Percentiles rank a stretch among this genome's conserved stretches.
phyloP scores from a whole-genome alignment of 208 protist genomes.

The Acanthamoeba pearcei region DNA sequence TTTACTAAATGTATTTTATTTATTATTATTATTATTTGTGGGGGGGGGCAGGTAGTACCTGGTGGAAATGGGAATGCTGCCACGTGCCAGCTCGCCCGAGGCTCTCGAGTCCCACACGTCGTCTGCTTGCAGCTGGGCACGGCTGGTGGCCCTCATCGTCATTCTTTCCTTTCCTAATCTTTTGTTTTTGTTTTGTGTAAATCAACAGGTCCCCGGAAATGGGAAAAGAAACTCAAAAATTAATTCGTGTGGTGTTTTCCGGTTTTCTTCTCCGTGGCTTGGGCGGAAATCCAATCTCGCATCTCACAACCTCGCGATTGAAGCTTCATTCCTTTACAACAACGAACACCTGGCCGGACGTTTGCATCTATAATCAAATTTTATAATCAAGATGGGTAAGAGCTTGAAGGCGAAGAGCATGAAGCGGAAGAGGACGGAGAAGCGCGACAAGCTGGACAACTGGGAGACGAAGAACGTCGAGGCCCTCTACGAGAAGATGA shows the following conservation, averaged over 20 bases:
- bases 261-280: neutral
- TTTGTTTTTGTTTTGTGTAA: too few relatives aligned
- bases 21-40: too few relatives aligned
- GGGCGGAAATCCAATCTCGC: neutral
- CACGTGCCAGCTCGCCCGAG: neutral
- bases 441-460: slow-evolving; percentile 56
- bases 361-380: neutral
- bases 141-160: slow-evolving; percentile 31
- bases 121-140: slow-evolving; percentile 18
- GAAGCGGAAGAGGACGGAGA: slow-evolving; percentile 65
- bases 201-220: neutral
- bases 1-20: too few relatives aligned
- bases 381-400: slow-evolving; percentile 21
- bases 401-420: slow-evolving; percentile 11
- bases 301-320: neutral
- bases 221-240: neutral
- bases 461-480: slow-evolving; percentile 48
- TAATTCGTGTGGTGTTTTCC: neutral
- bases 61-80: neutral
- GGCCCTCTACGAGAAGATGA: slow-evolving; percentile 66
- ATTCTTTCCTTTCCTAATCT: neutral
- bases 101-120: slow-evolving; percentile 46
- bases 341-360: neutral
- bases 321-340: too few relatives aligned
- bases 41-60: neutral